Conservation (phyloP, 192 early-diverging fungal species). For the Oehlia diaphana region DNA sequence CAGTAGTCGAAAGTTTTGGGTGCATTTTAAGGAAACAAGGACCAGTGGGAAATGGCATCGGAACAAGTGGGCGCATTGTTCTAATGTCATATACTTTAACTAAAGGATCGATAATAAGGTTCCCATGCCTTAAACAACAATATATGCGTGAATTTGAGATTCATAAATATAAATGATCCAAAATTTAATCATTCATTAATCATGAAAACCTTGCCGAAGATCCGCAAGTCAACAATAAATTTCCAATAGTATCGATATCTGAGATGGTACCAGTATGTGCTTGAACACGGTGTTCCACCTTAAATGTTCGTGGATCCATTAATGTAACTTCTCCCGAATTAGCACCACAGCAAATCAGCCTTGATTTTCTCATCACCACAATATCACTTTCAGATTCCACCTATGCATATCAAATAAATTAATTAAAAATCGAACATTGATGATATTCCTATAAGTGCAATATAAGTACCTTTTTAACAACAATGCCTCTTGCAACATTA, state of each 20-base stretch:
- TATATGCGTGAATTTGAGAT: background rate
- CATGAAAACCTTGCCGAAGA: conserved; percentile 60
- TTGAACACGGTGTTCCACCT: conserved; percentile 61
- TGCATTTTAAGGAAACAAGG: conserved; percentile 74
- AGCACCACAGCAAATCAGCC: conserved; percentile 64
- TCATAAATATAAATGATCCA: background rate
- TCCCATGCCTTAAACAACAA: conserved; percentile 41
- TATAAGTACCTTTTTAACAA: conserved; percentile 45
- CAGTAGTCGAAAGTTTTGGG: conserved; percentile 62
- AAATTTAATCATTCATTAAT: conserved; percentile 4
- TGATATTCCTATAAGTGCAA: conserved; percentile 27
- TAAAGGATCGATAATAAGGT: conserved; percentile 70
- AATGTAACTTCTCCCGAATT: conserved; percentile 64
- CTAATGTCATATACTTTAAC: conserved; percentile 86
- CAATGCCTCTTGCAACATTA: conserved; percentile 45
- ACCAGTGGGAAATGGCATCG: conserved; percentile 68
- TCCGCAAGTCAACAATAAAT: conserved; percentile 74
- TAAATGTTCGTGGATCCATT: conserved; percentile 64
- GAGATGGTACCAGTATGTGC: conserved; percentile 79
- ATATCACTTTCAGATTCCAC: conserved; percentile 49
- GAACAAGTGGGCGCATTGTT: conserved; percentile 65
- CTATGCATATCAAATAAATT: conserved; percentile 6
- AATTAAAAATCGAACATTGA: background rate
- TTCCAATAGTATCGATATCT: conserved; percentile 75
- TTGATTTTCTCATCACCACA: conserved; percentile 66